Evolutionary conservation across 805 yeast genomes (phyloP).

Genomic region (Zygosaccharomyces kombuchaensis): DNA sequence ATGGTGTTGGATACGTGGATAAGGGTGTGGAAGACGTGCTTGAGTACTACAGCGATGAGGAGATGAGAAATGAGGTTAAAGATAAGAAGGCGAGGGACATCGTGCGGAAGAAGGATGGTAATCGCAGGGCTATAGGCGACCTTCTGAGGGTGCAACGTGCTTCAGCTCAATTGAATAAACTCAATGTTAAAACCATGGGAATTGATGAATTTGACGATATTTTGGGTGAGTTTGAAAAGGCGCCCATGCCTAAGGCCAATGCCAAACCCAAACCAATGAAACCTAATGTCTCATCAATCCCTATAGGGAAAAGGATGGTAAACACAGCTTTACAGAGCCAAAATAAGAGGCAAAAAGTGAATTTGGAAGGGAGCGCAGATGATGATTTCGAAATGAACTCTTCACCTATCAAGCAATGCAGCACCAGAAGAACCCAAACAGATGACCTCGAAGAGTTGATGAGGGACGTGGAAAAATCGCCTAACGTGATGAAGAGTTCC

Average conservation of each 20-base stretch:
- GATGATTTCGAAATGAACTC: constrained; percentile 18
- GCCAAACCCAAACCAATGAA: neutral
- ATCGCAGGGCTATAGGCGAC: constrained; percentile 37
- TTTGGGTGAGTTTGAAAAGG: constrained; percentile 47
- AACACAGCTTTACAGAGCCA: neutral
- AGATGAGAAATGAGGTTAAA: constrained; percentile 33
- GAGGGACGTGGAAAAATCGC: constrained; percentile 24
- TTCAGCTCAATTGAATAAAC: constrained; percentile 24
- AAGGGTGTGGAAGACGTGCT: constrained; percentile 93
- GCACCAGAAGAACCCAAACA: neutral
- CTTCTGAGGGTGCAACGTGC: constrained; percentile 49
- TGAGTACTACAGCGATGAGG: constrained; percentile 55
- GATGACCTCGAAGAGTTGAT: constrained; percentile 15
- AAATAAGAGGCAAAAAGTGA: constrained; percentile 17
- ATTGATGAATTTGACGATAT: constrained; percentile 65
- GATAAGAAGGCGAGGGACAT: constrained; percentile 26
- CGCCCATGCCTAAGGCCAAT: constrained; percentile 4
- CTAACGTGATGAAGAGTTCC: constrained; percentile 13
- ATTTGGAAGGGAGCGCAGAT: constrained; percentile 10
- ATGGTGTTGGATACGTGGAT: constrained; percentile 91
- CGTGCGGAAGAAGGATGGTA: constrained; percentile 9
- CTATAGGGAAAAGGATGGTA: neutral
- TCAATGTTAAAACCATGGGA: constrained; percentile 42
- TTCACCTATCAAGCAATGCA: constrained; percentile 26
- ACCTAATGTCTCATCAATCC: neutral